phyloP scores from a whole-genome alignment of 495 filamentous ascomycete genomes.

The Aspergillus leporis region DNA sequence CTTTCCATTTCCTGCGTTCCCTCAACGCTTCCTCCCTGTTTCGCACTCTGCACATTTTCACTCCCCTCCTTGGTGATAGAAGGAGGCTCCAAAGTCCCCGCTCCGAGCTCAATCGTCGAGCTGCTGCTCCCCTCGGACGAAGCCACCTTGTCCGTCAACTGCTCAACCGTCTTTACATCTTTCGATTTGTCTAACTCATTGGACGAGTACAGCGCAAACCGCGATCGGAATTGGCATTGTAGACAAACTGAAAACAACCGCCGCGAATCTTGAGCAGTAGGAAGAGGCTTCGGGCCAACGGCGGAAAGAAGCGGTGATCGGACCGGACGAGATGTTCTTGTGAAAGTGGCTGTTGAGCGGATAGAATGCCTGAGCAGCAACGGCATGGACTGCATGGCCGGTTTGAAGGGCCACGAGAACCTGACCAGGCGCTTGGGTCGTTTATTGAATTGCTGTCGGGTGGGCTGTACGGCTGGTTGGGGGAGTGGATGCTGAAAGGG shows the following conservation, averaged over 20 bases:
- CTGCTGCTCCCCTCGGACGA: constrained; percentile 17
- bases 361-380: constrained; percentile 43
- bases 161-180: constrained; percentile 20
- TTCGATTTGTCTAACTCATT: constrained; percentile 28
- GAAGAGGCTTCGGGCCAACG: constrained; percentile 23
- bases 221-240: constrained; percentile 42
- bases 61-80: constrained; percentile 15
- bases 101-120: constrained; percentile 21
- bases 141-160: constrained; percentile 15
- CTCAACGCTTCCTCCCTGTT: constrained; percentile 11
- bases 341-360: constrained; percentile 28
- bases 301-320: constrained; percentile 22
- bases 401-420: constrained; percentile 23
- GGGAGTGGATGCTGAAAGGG: background rate
- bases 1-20: constrained; percentile 5
- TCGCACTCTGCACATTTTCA: background rate
- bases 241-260: constrained; percentile 40
- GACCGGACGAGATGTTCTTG: constrained; percentile 25
- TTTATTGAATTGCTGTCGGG: constrained; percentile 12
- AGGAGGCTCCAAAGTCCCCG: constrained; percentile 23
- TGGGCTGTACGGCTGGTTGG: constrained; percentile 11
- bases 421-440: constrained; percentile 16
- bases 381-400: constrained; percentile 48
- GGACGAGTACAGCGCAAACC: constrained; percentile 22
- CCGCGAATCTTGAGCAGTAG: constrained; percentile 19